Percentiles rank a stretch among this genome's conserved stretches.
phyloP scores from a whole-genome alignment of 257 asterid species.

The Capsicum pubescens region DNA sequence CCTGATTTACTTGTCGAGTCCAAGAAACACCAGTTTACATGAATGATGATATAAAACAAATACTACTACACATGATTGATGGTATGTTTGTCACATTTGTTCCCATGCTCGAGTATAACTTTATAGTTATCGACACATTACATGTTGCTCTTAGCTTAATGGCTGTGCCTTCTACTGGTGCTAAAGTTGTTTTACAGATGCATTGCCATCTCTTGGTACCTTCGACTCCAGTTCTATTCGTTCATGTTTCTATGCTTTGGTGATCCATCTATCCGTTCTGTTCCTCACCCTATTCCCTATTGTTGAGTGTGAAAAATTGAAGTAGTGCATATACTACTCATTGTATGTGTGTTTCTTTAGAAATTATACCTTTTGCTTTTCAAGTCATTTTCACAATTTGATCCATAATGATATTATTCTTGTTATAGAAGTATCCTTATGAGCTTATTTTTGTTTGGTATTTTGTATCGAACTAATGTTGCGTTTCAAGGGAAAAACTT shows the following conservation, averaged over 20 bases:
- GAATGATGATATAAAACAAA: neutral
- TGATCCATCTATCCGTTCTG: neutral
- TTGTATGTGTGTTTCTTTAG: neutral
- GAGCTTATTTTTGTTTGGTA: neutral
- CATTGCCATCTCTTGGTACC: neutral
- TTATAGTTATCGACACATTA: neutral
- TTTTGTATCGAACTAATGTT: neutral
- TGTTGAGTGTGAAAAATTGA: neutral
- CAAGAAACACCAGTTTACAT: slow-evolving; percentile 47
- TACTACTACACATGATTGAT: neutral
- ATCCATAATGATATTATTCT: neutral
- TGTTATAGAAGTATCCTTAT: neutral
- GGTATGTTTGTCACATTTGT: slow-evolving; percentile 18
- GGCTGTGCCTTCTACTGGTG: neutral
- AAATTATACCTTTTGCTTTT: neutral
- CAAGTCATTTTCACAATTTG: neutral
- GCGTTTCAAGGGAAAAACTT: neutral
- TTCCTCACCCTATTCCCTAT: neutral
- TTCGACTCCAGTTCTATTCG: neutral
- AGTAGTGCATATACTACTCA: neutral
- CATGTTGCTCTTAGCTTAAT: slow-evolving; percentile 19
- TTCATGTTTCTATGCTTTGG: neutral
- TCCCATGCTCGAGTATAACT: neutral
- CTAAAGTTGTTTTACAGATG: neutral
- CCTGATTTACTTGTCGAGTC: slow-evolving; percentile 55